These are phyloP conservation scores for Podospora anserina DNA, from an alignment of 495 filamentous ascomycete species.

Conservation along the genomic window DNA sequence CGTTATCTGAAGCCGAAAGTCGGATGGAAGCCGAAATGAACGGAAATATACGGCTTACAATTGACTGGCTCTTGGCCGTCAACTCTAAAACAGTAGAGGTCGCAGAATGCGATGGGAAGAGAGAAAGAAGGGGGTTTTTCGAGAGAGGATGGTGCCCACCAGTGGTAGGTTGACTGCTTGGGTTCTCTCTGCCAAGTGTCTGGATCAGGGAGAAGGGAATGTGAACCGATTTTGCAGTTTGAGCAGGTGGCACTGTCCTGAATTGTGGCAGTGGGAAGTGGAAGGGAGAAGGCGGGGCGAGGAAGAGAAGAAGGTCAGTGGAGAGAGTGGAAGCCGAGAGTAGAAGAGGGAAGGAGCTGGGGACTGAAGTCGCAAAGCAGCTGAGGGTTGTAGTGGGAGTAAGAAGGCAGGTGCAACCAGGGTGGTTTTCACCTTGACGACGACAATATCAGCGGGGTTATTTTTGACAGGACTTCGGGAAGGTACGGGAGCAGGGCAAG, in stretches of 20 bases:
- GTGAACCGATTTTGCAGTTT: not conserved
- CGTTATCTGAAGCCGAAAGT: not conserved
- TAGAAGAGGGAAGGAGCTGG: not conserved
- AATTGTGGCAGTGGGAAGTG: not conserved
- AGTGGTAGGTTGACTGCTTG: not conserved
- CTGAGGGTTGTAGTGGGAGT: not conserved
- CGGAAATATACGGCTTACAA: not conserved
- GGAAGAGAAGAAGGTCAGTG: too few relatives aligned
- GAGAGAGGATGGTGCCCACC: too few relatives aligned
- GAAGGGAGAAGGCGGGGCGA: too few relatives aligned
- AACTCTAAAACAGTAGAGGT: not conserved
- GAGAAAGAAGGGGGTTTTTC: too few relatives aligned
- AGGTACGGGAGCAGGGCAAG: not conserved
- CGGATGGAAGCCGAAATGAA: not conserved
- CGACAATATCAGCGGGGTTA: too few relatives aligned
- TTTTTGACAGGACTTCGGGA: not conserved
- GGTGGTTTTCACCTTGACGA: not conserved
- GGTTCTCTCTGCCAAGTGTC: not conserved
- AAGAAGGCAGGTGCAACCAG: not conserved
- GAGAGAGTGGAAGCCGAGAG: not conserved
- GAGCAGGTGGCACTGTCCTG: not conserved
- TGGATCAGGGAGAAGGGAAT: not conserved
- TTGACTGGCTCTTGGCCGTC: not conserved
- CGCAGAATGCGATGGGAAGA: not conserved
- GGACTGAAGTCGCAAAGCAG: not conserved